phyloP scores from a whole-genome alignment of 2,329 filamentous ascomycete species.

The Atkinsonella texensis region DNA sequence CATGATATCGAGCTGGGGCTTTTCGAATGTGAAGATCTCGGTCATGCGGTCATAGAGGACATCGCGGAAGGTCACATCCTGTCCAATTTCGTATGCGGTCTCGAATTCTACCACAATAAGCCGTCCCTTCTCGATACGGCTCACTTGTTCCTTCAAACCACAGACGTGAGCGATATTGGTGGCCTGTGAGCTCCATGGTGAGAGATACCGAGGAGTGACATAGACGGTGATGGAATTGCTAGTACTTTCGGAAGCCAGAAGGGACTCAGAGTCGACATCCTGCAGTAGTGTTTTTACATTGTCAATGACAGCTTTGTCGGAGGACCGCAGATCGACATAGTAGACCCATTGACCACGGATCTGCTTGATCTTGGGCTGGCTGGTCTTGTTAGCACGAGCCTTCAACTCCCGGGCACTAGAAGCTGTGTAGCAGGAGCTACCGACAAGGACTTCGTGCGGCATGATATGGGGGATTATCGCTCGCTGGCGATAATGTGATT shows the following conservation, averaged over 20 bases:
- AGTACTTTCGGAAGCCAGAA: slow-evolving; percentile 16
- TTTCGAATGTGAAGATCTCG: slow-evolving; percentile 56
- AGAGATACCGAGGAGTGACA: slow-evolving; percentile 74
- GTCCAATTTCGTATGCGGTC: slow-evolving; percentile 24
- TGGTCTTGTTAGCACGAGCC: slow-evolving; percentile 30
- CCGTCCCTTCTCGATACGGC: slow-evolving; percentile 79
- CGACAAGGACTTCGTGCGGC: slow-evolving; percentile 25
- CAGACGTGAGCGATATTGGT: slow-evolving; percentile 91
- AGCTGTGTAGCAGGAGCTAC: slow-evolving; percentile 37
- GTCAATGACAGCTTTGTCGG: slow-evolving; percentile 31
- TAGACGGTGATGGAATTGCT: slow-evolving; percentile 51
- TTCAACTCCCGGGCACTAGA: slow-evolving; percentile 32
- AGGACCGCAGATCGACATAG: slow-evolving; percentile 49
- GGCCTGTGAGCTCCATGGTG: slow-evolving; percentile 94
- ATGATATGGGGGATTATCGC: slow-evolving; percentile 13
- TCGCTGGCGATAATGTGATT: slow-evolving; percentile 1
- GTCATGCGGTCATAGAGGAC: slow-evolving; percentile 91
- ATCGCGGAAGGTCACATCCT: slow-evolving; percentile 51
- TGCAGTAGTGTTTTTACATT: slow-evolving; percentile 35
- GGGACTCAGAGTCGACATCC: slow-evolving; percentile 20
- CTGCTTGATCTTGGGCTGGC: slow-evolving; percentile 31
- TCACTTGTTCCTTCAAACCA: slow-evolving; percentile 56
- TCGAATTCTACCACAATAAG: slow-evolving; percentile 58
- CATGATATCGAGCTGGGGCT: slow-evolving; percentile 62
- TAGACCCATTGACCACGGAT: slow-evolving; percentile 49